A percentile compares a stretch with the other conserved stretches of the same genome.
Evolutionary conservation across 1,284 basidiomycete genomes (phyloP).

Genomic region (Cryptococcus sp.): DNA sequence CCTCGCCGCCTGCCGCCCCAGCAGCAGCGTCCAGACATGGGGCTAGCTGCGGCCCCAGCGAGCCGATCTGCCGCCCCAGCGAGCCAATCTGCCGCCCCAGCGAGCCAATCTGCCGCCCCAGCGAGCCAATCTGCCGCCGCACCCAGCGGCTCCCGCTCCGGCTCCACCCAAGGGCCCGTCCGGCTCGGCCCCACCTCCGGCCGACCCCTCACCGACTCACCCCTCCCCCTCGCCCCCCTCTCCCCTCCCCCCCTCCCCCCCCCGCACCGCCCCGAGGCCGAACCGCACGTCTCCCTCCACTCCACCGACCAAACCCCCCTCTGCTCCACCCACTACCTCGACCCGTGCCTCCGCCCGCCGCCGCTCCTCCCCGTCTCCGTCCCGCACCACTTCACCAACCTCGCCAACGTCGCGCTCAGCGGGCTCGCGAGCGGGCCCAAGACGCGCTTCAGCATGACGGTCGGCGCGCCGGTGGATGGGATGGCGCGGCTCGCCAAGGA

Average conservation of each 20-base stretch:
- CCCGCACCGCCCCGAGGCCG: slow-evolving; percentile 19
- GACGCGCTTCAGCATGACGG: slow-evolving; percentile 27
- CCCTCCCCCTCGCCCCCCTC: neutral
- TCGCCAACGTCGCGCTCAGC: slow-evolving; percentile 32
- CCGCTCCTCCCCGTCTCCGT: slow-evolving; percentile 19
- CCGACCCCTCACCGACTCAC: neutral
- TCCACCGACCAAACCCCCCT: slow-evolving; percentile 31
- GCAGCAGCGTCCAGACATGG: neutral
- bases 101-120: neutral
- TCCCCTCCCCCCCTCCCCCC: neutral
- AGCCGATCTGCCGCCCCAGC: neutral
- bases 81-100: neutral
- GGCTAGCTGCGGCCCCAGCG: neutral
- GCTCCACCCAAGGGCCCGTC: neutral
- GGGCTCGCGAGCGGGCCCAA: slow-evolving; percentile 23
- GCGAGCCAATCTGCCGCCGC: neutral
- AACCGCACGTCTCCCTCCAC: slow-evolving; percentile 21
- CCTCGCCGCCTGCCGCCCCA: neutral
- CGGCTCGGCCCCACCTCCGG: neutral
- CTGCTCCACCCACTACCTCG: slow-evolving; percentile 37
- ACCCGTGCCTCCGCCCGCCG: slow-evolving; percentile 29
- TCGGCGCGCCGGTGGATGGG: slow-evolving; percentile 42
- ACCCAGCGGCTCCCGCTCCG: neutral
- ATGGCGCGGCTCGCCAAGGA: slow-evolving; percentile 33
- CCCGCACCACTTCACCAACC: slow-evolving; percentile 29